phyloP scores from a whole-genome alignment of 2,329 filamentous ascomycete species.

The Phialophora macrospora region DNA sequence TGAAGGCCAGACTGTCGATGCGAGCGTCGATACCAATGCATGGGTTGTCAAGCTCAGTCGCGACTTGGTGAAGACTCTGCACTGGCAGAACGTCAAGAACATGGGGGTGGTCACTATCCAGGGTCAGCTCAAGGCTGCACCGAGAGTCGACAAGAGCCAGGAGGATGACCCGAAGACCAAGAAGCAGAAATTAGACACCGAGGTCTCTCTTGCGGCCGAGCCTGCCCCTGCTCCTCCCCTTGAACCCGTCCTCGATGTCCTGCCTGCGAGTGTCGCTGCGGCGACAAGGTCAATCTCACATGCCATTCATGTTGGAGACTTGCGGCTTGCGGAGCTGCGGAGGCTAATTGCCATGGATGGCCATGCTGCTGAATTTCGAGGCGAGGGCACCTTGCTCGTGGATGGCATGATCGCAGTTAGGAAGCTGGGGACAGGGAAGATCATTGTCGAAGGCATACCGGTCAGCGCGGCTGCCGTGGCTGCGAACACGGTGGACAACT shows the following conservation, averaged over 20 bases:
- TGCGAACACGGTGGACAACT: slow-evolving; percentile 66
- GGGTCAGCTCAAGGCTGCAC: slow-evolving; percentile 65
- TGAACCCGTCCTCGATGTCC: slow-evolving; percentile 62
- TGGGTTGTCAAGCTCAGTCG: slow-evolving; percentile 94
- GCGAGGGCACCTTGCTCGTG: slow-evolving; percentile 88
- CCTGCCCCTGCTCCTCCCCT: slow-evolving; percentile 12
- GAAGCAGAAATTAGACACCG: slow-evolving; percentile 58
- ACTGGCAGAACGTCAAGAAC: slow-evolving; percentile 92
- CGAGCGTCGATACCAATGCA: slow-evolving; percentile 95
- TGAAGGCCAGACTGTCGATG: slow-evolving; percentile 76
- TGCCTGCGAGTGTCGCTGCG: slow-evolving; percentile 67
- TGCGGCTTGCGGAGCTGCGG: slow-evolving; percentile 84
- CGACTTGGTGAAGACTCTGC: slow-evolving; percentile 79
- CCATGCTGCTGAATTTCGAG: slow-evolving; percentile 88
- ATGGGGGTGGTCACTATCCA: slow-evolving; percentile 92
- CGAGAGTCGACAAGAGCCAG: slow-evolving; percentile 52
- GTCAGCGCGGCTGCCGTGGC: slow-evolving; percentile 52
- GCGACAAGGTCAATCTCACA: slow-evolving; percentile 78
- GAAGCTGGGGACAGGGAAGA: slow-evolving; percentile 83
- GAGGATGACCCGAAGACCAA: slow-evolving; percentile 49
- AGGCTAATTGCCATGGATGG: slow-evolving; percentile 80
- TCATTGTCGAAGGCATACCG: slow-evolving; percentile 83
- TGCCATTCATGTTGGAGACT: slow-evolving; percentile 90
- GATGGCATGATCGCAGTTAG: slow-evolving; percentile 86
- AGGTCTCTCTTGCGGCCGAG: slow-evolving; percentile 43